These are phyloP conservation scores for Globisporangium irregulare DNA, from an alignment of 352 stramenopile species.

Conservation along the genomic window DNA sequence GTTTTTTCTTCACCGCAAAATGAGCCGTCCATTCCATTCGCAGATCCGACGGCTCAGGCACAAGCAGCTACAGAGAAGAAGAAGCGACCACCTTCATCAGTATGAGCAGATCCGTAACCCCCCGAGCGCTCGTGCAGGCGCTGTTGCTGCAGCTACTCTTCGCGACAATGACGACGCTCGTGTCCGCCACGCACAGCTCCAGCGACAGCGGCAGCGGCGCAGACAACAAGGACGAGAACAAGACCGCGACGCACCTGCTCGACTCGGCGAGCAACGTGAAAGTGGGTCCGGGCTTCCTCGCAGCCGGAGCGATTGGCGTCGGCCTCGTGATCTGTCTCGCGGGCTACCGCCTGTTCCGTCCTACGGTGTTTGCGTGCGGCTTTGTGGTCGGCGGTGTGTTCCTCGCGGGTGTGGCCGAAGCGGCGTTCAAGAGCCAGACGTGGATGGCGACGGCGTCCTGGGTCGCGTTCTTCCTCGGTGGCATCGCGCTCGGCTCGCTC, in stretches of 20 bases:
- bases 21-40: background rate
- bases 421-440: slow-evolving; percentile 23
- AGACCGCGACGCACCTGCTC: slow-evolving; percentile 25
- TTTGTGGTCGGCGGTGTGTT: slow-evolving; percentile 45
- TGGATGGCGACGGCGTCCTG: slow-evolving; percentile 47
- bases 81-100: background rate
- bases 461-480: slow-evolving; percentile 45
- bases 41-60: background rate
- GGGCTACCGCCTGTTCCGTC: slow-evolving; percentile 39
- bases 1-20: background rate
- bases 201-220: background rate
- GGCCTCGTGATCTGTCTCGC: slow-evolving; percentile 29
- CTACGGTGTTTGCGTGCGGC: slow-evolving; percentile 38
- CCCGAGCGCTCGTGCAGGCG: background rate
- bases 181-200: background rate
- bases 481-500: slow-evolving; percentile 30
- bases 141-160: slow-evolving; percentile 10
- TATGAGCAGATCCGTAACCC: background rate
- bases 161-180: background rate
- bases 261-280: slow-evolving; percentile 27
- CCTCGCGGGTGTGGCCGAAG: slow-evolving; percentile 32
- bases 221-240: slow-evolving; percentile 14
- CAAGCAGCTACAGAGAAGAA: background rate
- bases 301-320: slow-evolving; percentile 31
- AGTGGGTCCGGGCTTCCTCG: slow-evolving; percentile 31